Evolutionary conservation across 306 rosid genomes (phyloP), one percentile per base, ranked within the genome.

Genomic region (Quercus glauca): DNA sequence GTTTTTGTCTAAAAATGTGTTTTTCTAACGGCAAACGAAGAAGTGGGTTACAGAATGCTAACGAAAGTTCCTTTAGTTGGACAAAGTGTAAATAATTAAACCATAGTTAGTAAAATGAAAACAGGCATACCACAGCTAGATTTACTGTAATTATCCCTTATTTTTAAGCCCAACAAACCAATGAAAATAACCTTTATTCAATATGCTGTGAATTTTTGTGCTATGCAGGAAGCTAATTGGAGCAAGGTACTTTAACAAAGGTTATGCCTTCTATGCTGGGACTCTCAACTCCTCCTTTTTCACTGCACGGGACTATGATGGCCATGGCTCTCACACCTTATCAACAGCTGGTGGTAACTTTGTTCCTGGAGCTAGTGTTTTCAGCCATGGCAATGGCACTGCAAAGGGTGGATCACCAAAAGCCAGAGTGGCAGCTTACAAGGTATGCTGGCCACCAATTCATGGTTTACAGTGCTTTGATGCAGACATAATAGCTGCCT

Each of bases 401-500:
- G 97, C 97, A 0, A 93, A 88, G 2, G 99, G 99, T 5, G 99
- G 99, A n/a, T 89, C 99, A 2, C 98, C 99, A 1, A 88, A 71
- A 55, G 96, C 94, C 9, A 86, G 88, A 4, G 92, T 93, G 73
- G 99, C 88, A 23, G 78, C 96, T 21, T 95, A 95, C 77, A 95
- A 95, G 83, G 94, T 86, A 2, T 95, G 99, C 12, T 95, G 97
- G 97, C 87, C 84, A 4, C 82, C 31, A 1, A 21, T 35, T 0
- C 7, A 73, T 28, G 53, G 53, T 49, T 0, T 73, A 63, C 0
- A 60, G 69, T 95, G 99, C 80, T 77, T 12, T 5, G 93, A 84
- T 11, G 91, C 95, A 0, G 99, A 95, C 51, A 55, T 91, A 0
- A 3, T 94, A n/a, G 86, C 90, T 0, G 99, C 85, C 8, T 83